Evolutionary conservation across 73 alveolate species (phyloP).

Genomic region (Durusdinium trenchii): DNA sequence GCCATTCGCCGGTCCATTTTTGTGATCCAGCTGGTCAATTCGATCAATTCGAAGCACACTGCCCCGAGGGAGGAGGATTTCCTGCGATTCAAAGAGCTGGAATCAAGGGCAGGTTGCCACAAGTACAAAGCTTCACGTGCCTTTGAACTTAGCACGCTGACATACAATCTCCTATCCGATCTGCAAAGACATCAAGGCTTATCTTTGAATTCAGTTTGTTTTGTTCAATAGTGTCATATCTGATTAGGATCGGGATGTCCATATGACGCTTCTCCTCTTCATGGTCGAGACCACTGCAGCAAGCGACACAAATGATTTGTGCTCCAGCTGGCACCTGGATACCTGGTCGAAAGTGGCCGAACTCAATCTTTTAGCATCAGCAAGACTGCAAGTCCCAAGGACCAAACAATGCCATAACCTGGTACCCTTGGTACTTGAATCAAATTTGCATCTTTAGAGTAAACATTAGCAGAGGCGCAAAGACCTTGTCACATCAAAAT

Average conservation of each 20-base stretch:
- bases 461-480: too few relatives aligned
- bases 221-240: background rate
- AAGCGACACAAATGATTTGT: constrained; percentile 48
- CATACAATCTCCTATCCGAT: too few relatives aligned
- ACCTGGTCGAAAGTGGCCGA: background rate
- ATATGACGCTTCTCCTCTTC: background rate
- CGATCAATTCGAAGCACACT: constrained; percentile 4
- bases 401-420: too few relatives aligned
- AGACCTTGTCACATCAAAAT: too few relatives aligned
- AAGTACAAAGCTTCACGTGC: background rate
- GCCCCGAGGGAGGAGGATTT: constrained; percentile 54
- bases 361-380: background rate
- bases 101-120: background rate
- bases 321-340: constrained; percentile 69
- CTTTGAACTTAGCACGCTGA: background rate
- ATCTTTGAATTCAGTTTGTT: background rate
- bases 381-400: background rate
- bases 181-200: too few relatives aligned
- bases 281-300: constrained; percentile 36
- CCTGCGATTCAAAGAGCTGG: background rate
- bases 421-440: too few relatives aligned
- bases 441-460: too few relatives aligned
- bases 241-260: background rate
- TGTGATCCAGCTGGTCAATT: background rate
- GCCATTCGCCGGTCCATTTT: too few relatives aligned